Evolutionary conservation across 768 basidiomycete genomes (phyloP).

Genomic region (Mycena crocata): DNA sequence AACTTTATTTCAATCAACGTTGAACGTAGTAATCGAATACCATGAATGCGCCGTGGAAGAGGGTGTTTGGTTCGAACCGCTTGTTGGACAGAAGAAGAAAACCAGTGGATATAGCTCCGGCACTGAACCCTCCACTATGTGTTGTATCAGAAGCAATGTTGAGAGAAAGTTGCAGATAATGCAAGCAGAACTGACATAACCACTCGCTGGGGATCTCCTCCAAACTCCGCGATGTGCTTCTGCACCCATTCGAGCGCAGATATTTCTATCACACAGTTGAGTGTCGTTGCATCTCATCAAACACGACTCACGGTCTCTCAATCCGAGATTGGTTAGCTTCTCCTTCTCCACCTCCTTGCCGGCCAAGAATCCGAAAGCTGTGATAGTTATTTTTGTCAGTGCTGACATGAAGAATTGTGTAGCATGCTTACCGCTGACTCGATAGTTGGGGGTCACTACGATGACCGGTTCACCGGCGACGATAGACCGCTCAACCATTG

Average conservation of each 20-base stretch:
- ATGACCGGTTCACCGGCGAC: neutral
- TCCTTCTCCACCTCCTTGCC: neutral
- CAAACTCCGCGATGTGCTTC: no score
- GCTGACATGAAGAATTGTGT: neutral
- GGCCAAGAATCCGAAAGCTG: neutral
- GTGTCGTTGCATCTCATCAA: neutral
- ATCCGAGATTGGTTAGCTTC: neutral
- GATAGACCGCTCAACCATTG: neutral
- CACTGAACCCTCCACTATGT: constrained; percentile 21
- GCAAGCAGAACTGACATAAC: no score
- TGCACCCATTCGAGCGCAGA: no score
- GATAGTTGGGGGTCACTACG: neutral
- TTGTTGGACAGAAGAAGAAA: constrained; percentile 15
- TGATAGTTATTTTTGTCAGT: neutral
- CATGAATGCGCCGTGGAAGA: constrained; percentile 27
- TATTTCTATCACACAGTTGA: no score
- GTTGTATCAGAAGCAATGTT: no score
- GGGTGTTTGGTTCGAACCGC: neutral
- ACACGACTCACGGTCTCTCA: neutral
- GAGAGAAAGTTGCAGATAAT: no score
- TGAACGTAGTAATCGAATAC: neutral
- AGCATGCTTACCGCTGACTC: neutral
- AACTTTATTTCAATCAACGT: neutral
- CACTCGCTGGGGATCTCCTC: no score
- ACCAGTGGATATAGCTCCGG: constrained; percentile 20